A percentile compares a stretch with the other conserved stretches of the same genome.
These are phyloP conservation scores for Myxozyma lipomycoides DNA, from an alignment of 805 yeast species.

Conservation along the genomic window DNA sequence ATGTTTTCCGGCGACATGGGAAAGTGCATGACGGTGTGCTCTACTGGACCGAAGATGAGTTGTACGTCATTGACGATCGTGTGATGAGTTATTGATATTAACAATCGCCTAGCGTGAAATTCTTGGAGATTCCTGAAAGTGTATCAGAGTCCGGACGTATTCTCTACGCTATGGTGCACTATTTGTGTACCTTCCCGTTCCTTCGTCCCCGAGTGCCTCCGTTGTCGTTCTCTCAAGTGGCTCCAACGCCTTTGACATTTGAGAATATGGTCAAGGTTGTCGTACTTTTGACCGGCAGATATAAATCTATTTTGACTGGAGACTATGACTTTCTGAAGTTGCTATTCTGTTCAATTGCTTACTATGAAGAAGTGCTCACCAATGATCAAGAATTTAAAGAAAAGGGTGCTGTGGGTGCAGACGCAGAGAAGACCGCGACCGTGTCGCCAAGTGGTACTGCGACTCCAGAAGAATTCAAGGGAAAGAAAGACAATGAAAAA, in stretches of 20 bases:
- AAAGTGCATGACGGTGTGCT: conserved; percentile 25
- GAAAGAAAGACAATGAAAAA: neutral
- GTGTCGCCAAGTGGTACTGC: neutral
- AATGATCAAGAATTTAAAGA: conserved; percentile 12
- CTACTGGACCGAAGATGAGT: conserved; percentile 24
- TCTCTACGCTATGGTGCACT: conserved; percentile 43
- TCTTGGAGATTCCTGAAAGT: conserved; percentile 40
- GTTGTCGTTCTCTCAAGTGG: conserved; percentile 12
- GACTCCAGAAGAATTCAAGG: neutral
- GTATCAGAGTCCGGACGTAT: conserved; percentile 36
- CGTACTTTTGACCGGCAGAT: conserved; percentile 46
- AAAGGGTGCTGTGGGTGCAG: conserved; percentile 7
- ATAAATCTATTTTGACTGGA: conserved; percentile 37
- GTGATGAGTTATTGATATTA: neutral
- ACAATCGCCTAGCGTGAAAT: conserved; percentile 19
- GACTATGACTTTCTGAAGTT: conserved; percentile 44
- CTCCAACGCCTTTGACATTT: conserved; percentile 37
- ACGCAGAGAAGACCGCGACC: neutral
- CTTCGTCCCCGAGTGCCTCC: conserved; percentile 35
- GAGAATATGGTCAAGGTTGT: conserved; percentile 46
- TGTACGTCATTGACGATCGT: conserved; percentile 8
- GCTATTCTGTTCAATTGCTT: conserved; percentile 47
- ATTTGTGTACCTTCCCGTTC: conserved; percentile 51
- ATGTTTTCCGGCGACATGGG: conserved; percentile 31
- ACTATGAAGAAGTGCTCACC: conserved; percentile 12